Evolutionary conservation across 2,329 filamentous ascomycete species (phyloP).

Genomic region (Leptoxyphium fumago): DNA sequence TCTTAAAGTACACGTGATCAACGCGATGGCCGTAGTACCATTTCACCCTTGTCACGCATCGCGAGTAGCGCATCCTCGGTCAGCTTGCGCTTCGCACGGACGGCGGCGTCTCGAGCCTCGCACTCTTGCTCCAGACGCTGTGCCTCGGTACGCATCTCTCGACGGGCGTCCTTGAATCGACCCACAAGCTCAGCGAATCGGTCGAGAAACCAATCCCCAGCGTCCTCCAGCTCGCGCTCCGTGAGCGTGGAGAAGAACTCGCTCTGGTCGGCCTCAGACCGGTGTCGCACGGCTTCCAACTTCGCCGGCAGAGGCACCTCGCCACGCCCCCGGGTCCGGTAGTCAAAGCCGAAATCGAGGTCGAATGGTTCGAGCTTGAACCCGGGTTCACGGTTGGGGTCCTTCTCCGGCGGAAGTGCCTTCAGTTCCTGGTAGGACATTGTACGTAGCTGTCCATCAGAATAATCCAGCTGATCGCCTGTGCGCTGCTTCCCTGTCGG

Average conservation of each 20-base stretch:
- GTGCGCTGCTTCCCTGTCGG: neutral
- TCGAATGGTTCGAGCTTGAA: slow-evolving; percentile 3
- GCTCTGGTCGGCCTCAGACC: slow-evolving; percentile 23
- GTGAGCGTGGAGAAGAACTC: slow-evolving; percentile 37
- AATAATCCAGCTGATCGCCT: slow-evolving; percentile 13
- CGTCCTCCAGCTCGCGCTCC: slow-evolving; percentile 45
- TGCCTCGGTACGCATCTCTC: slow-evolving; percentile 39
- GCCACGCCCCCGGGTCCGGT: no score
- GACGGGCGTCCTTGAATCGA: slow-evolving; percentile 37
- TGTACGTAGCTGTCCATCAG: slow-evolving; percentile 9
- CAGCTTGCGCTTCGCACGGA: slow-evolving; percentile 34
- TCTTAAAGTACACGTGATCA: no score
- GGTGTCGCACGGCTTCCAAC: slow-evolving; percentile 5
- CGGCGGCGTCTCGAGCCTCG: slow-evolving; percentile 35
- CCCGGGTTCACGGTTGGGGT: slow-evolving; percentile 5
- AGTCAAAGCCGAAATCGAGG: slow-evolving; percentile 1
- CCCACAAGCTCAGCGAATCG: slow-evolving; percentile 37
- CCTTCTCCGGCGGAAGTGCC: slow-evolving; percentile 13
- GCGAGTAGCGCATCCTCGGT: slow-evolving; percentile 26
- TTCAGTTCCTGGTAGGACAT: slow-evolving; percentile 16
- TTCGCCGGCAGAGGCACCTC: slow-evolving; percentile 10
- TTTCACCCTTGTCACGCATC: slow-evolving; percentile 35
- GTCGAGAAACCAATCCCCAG: slow-evolving; percentile 45
- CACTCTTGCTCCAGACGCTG: slow-evolving; percentile 41
- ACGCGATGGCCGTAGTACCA: no score